Evolutionary conservation across 2,329 filamentous ascomycete species (phyloP), one percentile per base, ranked within the genome.

Genomic region (Ceratocystis eucalypticola): DNA sequence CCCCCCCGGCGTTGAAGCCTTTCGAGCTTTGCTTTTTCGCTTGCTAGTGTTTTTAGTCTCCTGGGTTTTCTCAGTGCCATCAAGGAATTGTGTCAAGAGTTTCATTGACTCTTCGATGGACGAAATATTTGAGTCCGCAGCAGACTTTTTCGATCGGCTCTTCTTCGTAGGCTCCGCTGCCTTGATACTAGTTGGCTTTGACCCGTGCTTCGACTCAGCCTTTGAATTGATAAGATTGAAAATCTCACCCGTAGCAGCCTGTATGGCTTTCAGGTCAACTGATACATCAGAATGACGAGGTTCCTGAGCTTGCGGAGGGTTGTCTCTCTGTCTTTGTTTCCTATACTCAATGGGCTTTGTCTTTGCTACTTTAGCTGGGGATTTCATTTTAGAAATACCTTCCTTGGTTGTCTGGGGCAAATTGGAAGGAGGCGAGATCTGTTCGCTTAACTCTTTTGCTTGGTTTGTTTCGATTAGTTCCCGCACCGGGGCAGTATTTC

Each of bases 11-110:
- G 44, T 25, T 30, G 6, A 5, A 12, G 30, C 15, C 20, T 45
- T 65, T 61, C n/a, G 50, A 37, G 17, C 48, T 25, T 53, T 53
- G 48, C 22, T 15, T 28, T 53, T 28, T 30, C 37, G 37, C 37
- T 41, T 41, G 10, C 37, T 41, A 12, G 37, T 15, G 15, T 0
- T 41, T 41, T 15, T 41, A 41, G 20, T 7, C n/a, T 17, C 33
- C n/a, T 30, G 22, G n/a, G 45, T 15, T 7, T 37, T 30, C n/a
- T 37, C 55, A 10, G 25, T 30, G 30, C 30, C 22, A 12, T 25
- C 37, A 33, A 61, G 64, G 25, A 61, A 22, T 33, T 65, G 64
- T 8, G 53, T n/a, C 17, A 65, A 44, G 1, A 65, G n/a, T 6
- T 41, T 28, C 20, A 65, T 61, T 10, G 64, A 50, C 30, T 28